Evolutionary conservation across 1,284 basidiomycete genomes (phyloP).

Genomic region (Malassezia caprae): DNA sequence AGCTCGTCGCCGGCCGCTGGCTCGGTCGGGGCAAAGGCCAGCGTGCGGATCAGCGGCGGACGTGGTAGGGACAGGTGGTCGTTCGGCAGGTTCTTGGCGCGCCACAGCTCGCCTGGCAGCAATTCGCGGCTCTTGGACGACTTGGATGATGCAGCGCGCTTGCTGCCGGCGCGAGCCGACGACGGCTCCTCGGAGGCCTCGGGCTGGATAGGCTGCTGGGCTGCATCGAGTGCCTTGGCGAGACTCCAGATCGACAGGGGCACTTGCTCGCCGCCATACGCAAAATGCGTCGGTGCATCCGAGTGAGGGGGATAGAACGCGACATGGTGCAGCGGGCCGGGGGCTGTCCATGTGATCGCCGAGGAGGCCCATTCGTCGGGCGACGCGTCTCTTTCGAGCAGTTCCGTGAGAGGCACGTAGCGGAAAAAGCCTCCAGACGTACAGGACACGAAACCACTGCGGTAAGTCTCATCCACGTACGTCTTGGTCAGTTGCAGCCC

Average conservation of each 20-base stretch:
- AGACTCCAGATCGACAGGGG: constrained; percentile 12
- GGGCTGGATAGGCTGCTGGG: neutral
- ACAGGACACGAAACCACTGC: constrained; percentile 2
- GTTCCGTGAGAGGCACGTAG: neutral
- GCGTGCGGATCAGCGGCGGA: constrained; percentile 9
- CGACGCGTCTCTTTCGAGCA: neutral
- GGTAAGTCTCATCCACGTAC: neutral
- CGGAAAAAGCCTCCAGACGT: constrained; percentile 17
- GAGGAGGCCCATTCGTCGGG: neutral
- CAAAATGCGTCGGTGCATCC: constrained; percentile 4
- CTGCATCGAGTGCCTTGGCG: neutral
- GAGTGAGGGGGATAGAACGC: constrained; percentile 7
- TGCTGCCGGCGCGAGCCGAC: neutral
- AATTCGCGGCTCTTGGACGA: neutral
- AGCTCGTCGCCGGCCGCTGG: neutral
- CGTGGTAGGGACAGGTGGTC: constrained; percentile 10
- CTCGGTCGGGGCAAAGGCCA: constrained; percentile 6
- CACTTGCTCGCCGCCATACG: constrained; percentile 16
- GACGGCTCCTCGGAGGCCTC: neutral
- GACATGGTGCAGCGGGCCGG: constrained; percentile 10
- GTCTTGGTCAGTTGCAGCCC: neutral
- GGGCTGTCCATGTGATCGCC: constrained; percentile 6
- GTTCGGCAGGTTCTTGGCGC: constrained; percentile 18
- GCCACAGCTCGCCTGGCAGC: constrained; percentile 13
- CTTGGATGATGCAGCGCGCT: neutral